Evolutionary conservation across 805 yeast species (phyloP).

Genomic region (Saccharomycopsis sp.): DNA sequence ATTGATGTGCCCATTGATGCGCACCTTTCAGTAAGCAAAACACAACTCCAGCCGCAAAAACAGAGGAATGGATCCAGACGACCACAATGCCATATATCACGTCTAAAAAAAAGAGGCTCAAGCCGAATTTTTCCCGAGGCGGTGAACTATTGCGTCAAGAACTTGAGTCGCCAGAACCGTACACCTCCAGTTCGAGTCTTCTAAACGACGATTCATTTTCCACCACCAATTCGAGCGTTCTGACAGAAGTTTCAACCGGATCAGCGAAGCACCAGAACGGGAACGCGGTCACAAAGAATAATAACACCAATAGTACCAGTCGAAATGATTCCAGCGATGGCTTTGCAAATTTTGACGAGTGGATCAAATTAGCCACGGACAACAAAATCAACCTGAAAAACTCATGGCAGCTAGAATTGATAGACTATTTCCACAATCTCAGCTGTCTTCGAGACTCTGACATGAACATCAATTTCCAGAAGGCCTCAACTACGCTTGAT

Average conservation of each 20-base stretch:
- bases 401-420: constrained; percentile 44
- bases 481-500: constrained; percentile 83
- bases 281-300: neutral
- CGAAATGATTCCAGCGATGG: neutral
- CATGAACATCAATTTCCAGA: constrained; percentile 70
- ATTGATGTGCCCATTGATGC: neutral
- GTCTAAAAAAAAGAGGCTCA: neutral
- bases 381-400: constrained; percentile 43
- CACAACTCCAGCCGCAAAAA: neutral
- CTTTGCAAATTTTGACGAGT: constrained; percentile 34
- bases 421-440: constrained; percentile 48
- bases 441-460: constrained; percentile 39
- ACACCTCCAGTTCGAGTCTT: neutral
- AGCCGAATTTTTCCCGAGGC: constrained; percentile 25
- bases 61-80: neutral
- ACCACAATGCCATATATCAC: neutral
- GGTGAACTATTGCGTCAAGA: constrained; percentile 27
- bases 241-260: neutral
- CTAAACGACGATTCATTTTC: neutral
- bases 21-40: neutral
- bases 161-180: constrained; percentile 15
- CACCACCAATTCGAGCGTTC: neutral
- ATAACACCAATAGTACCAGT: constrained; percentile 31
- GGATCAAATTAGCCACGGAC: constrained; percentile 43
- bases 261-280: neutral